Evolutionary conservation across 2,329 filamentous ascomycete genomes (phyloP).

Genomic region (Colletotrichum sp.): DNA sequence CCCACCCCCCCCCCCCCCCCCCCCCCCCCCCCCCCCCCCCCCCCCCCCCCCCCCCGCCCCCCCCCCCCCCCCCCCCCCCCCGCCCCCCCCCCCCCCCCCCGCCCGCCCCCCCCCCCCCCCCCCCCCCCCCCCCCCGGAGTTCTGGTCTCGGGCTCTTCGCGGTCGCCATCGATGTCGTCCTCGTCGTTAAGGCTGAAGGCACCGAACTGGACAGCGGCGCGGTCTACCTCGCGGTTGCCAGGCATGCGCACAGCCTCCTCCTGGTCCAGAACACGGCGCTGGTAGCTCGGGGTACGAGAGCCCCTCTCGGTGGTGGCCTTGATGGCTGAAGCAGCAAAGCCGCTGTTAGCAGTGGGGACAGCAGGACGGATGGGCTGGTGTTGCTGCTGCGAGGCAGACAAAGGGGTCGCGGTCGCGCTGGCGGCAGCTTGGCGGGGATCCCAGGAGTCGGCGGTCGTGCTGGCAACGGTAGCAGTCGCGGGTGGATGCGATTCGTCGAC

Average conservation of each 20-base stretch:
- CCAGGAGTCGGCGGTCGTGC: conserved; percentile 86
- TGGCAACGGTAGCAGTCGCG: conserved; percentile 82
- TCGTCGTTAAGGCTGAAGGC: conserved; percentile 89
- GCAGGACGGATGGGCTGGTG: conserved; percentile 61
- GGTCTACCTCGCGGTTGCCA: conserved; percentile 92
- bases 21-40: too few relatives aligned
- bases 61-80: too few relatives aligned
- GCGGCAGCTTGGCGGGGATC: conserved; percentile 69
- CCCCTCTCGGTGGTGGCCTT: conserved; percentile 74
- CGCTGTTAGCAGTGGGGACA: conserved; percentile 47
- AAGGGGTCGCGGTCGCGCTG: conserved; percentile 69
- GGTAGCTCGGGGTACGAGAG: conserved; percentile 77
- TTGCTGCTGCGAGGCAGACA: conserved; percentile 68
- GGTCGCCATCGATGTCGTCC: conserved; percentile 90
- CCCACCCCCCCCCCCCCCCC: too few relatives aligned
- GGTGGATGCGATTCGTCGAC: conserved; percentile 80
- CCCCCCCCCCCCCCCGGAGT: conserved; percentile 49
- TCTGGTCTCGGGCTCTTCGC: conserved; percentile 94
- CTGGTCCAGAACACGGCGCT: conserved; percentile 88
- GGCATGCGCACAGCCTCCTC: conserved; percentile 99
- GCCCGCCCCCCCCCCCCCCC: background rate
- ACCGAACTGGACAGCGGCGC: conserved; percentile 93
- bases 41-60: too few relatives aligned
- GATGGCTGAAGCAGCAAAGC: conserved; percentile 80
- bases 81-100: too few relatives aligned